Evolutionary conservation across 495 filamentous ascomycete genomes (phyloP).

Genomic region (Xylaria telfairii): DNA sequence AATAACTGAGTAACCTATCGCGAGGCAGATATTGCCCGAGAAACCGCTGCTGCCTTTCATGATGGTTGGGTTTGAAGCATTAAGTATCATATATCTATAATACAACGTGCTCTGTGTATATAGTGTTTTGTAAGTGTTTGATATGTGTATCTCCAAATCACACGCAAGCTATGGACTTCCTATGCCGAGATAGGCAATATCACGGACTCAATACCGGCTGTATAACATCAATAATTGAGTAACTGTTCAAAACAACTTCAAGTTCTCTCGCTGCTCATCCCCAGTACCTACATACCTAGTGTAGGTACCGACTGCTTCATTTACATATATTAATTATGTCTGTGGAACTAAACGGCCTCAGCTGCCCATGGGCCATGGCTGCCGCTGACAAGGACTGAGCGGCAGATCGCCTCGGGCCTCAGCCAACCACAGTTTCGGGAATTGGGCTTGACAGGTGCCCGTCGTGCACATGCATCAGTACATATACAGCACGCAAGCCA

Average conservation of each 20-base stretch:
- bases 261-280: background rate
- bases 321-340: background rate
- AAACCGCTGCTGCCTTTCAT: background rate
- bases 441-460: background rate
- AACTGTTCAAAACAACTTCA: background rate
- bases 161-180: background rate
- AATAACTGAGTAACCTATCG: constrained; percentile 1
- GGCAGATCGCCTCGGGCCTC: constrained; percentile 16
- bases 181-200: background rate
- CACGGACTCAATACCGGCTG: background rate
- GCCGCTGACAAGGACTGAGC: constrained; percentile 16
- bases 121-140: background rate
- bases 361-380: constrained; percentile 13
- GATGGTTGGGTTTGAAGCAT: background rate
- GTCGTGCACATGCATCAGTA: background rate
- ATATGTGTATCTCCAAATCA: background rate
- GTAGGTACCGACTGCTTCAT: background rate
- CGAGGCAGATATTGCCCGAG: background rate
- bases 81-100: background rate
- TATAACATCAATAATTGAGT: background rate
- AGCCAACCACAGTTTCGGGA: constrained; percentile 24
- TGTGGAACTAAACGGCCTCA: background rate
- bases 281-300: background rate
- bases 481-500: background rate
- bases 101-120: background rate